Conservation (phyloP, 306 rosid species). For the Hippophae tibetana region DNA sequence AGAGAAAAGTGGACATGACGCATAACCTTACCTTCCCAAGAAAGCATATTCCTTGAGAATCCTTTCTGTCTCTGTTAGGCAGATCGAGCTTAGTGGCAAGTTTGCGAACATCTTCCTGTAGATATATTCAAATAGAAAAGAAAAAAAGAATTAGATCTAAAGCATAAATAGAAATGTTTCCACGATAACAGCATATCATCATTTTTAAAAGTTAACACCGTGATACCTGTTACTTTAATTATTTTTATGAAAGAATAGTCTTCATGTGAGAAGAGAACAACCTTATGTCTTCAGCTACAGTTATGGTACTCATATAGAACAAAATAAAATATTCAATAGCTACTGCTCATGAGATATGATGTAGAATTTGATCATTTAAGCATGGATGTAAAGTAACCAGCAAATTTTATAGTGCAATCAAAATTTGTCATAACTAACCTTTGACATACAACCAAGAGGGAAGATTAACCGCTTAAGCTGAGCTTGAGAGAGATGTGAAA, state of each 20-base stretch:
- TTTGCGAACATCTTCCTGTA: constrained; percentile 80
- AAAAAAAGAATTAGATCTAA: not conserved
- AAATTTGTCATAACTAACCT: constrained; percentile 47
- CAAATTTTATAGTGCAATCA: constrained; percentile 2
- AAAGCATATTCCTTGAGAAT: constrained; percentile 98
- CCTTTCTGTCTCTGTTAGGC: constrained; percentile 85
- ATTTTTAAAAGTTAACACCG: too few relatives aligned
- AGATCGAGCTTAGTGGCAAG: constrained; percentile 76
- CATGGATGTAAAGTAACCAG: constrained; percentile 1
- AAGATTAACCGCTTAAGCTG: constrained; percentile 74
- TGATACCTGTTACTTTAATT: too few relatives aligned
- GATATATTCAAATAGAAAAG: constrained; percentile 13
- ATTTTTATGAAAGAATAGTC: not conserved
- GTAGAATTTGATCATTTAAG: constrained; percentile 5
- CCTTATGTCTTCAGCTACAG: constrained; percentile 1
- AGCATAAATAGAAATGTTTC: constrained; percentile 1
- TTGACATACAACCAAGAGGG: constrained; percentile 78
- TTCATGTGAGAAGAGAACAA: not conserved
- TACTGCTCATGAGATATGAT: not conserved
- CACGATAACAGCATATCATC: not conserved
- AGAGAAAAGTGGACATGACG: not conserved
- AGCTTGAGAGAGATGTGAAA: constrained; percentile 77
- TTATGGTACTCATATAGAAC: not conserved
- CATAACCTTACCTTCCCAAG: constrained; percentile 68
- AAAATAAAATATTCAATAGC: constrained; percentile 1